A percentile compares a stretch with the other conserved stretches of the same genome.
Conservation (phyloP, 1,139 yeast genomes). For the Taphrina deformans region DNA sequence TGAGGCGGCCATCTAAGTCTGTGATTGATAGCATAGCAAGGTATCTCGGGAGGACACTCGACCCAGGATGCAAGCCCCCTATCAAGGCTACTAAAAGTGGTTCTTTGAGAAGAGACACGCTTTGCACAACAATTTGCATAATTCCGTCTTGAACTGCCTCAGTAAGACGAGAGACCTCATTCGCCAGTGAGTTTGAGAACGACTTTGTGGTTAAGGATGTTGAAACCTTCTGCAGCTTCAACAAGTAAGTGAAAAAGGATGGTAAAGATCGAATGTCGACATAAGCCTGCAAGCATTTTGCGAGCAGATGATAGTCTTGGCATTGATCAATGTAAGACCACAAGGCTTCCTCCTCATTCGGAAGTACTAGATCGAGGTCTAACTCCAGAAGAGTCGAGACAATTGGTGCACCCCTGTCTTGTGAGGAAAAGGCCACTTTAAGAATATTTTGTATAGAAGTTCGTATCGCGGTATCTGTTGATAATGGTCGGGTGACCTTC, state of each 20-base stretch:
- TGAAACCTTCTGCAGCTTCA: not conserved
- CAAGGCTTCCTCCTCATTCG: not conserved
- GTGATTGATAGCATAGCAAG: not conserved
- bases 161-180: not conserved
- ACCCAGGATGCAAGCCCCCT: not conserved
- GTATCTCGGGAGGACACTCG: not conserved
- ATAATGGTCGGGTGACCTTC: not conserved
- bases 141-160: not conserved
- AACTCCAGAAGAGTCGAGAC: not conserved
- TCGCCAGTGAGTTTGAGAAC: not conserved
- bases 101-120: not conserved
- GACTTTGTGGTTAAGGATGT: not conserved
- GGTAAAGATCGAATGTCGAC: slow-evolving; percentile 5
- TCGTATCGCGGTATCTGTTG: not conserved
- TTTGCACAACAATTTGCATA: not conserved
- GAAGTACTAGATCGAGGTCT: slow-evolving; percentile 3
- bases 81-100: not conserved
- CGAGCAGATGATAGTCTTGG: not conserved
- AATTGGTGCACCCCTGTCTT: not conserved
- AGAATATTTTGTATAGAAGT: not conserved
- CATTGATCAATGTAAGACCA: not conserved
- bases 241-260: not conserved
- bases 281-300: not conserved
- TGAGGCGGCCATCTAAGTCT: not conserved
- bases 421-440: not conserved